phyloP scores from a whole-genome alignment of 768 basidiomycete species.

The Hemileccinum impolitum region DNA sequence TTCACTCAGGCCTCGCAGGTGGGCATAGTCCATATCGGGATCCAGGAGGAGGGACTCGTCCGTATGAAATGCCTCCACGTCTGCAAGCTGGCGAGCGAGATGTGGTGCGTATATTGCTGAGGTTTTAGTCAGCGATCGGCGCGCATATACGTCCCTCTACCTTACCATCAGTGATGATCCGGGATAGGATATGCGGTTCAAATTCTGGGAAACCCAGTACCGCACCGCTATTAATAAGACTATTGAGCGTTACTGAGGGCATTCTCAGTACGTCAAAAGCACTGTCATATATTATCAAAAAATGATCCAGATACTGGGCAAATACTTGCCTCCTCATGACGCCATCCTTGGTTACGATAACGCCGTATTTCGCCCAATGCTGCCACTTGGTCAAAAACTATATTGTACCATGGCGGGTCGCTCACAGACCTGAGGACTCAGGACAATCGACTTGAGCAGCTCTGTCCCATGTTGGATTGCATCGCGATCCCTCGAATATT shows the following conservation, averaged over 20 bases:
- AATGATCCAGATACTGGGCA: neutral
- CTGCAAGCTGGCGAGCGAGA: conserved; percentile 68
- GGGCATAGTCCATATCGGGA: conserved; percentile 64
- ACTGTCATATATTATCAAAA: conserved; percentile 36
- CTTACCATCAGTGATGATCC: conserved; percentile 72
- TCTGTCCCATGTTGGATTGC: conserved; percentile 35
- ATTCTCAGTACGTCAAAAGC: conserved; percentile 72
- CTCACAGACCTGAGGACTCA: conserved; percentile 42
- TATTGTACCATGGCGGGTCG: no score
- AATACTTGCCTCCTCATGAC: conserved; percentile 38
- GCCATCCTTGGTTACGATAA: conserved; percentile 42
- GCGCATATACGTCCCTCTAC: neutral
- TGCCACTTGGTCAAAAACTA: conserved; percentile 15
- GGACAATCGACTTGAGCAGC: conserved; percentile 30
- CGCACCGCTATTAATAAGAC: conserved; percentile 45
- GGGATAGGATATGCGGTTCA: conserved; percentile 49
- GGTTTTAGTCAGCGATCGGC: neutral
- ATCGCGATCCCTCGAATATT: conserved; percentile 31
- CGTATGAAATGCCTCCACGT: conserved; percentile 67
- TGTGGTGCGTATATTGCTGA: conserved; percentile 62
- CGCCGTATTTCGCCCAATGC: conserved; percentile 43
- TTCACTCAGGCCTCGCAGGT: conserved; percentile 64
- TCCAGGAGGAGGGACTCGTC: conserved; percentile 74
- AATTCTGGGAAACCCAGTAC: conserved; percentile 39
- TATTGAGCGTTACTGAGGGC: conserved; percentile 44